These are phyloP conservation scores for Syzygium aromaticum DNA, from an alignment of 345 rosid species.

Conservation along the genomic window DNA sequence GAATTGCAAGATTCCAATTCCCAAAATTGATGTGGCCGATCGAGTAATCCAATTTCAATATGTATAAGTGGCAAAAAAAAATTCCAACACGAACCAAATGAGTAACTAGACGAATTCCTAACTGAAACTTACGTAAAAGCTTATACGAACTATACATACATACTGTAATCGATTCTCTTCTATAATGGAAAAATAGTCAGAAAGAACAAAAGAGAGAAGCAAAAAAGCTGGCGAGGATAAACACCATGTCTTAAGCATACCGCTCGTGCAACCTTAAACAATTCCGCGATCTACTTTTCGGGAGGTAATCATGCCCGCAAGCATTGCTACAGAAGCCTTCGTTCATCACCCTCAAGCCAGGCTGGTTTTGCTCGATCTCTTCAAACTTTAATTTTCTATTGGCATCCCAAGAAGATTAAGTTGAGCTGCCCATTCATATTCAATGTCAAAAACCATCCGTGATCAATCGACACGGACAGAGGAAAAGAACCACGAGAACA, in stretches of 20 bases:
- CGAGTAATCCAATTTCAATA: not conserved
- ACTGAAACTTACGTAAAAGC: not conserved
- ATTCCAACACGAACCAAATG: not conserved
- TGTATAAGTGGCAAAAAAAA: not conserved
- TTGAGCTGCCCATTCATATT: not conserved
- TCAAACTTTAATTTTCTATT: not conserved
- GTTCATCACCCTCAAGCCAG: not conserved
- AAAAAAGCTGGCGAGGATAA: not conserved
- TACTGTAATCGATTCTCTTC: not conserved
- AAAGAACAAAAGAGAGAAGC: not conserved
- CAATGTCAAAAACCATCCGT: not conserved
- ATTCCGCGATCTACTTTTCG: not conserved
- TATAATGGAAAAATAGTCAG: not conserved
- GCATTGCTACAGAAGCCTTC: not conserved
- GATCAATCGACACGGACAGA: not conserved
- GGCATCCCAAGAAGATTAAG: not conserved
- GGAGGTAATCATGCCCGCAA: not conserved
- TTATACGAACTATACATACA: not conserved
- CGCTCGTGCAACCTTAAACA: not conserved
- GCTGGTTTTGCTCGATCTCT: not conserved
- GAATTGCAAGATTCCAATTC: not conserved
- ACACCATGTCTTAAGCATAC: not conserved
- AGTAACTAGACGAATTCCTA: not conserved
- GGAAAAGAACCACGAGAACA: not conserved
- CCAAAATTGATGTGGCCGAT: no score